Evolutionary conservation across 2,329 filamentous ascomycete species (phyloP), one percentile per base, ranked within the genome.

Genomic region (Hymenoscyphus albidus): DNA sequence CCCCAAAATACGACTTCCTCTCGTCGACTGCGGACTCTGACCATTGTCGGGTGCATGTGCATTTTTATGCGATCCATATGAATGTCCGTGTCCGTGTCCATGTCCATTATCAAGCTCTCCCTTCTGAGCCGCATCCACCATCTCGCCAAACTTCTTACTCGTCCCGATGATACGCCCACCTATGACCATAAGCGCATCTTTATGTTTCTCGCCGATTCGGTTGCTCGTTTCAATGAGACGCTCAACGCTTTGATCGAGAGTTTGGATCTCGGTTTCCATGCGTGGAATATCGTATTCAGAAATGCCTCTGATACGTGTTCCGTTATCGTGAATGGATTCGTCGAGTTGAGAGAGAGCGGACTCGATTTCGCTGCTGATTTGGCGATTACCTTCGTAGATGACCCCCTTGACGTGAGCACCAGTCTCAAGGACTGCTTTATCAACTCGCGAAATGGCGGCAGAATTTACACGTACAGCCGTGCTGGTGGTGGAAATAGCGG

Each of bases 381-480:
- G 58, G n/a, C 58, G 38, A 14, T 63, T 64, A 14, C 65, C 65
- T 59, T 68, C 64, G 14, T 62, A 48, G 35, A 71, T 61, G 22
- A 68, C 68, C 6, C 62, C 61, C 63, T 69, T 70, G 0, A 71
- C 59, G 56, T 71, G 68, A 2, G 67, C 67, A 18, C 65, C 64
- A 7, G 69, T 69, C 58, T 70, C 68, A 4, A 71, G 65, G 16
- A 71, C 68, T 27, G 63, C 62, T 56, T 67, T 69, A 31, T 71
- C 69, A 39, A 71, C 66, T 42, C 69, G 65, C 1, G 69, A 67
- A 35, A 71, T 68, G 3, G 69, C 68, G 2, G 69, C 68, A 14
- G 61, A 64, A 54, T 71, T 70, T 3, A 70, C 64, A 13, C 68
- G 64, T 2, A 71, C 65, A 12, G 69, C 69, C 32, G 66, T 62